These are phyloP conservation scores for Carnegiea gigantea DNA, from an alignment of 179 eudicot genomes.

Conservation along the genomic window DNA sequence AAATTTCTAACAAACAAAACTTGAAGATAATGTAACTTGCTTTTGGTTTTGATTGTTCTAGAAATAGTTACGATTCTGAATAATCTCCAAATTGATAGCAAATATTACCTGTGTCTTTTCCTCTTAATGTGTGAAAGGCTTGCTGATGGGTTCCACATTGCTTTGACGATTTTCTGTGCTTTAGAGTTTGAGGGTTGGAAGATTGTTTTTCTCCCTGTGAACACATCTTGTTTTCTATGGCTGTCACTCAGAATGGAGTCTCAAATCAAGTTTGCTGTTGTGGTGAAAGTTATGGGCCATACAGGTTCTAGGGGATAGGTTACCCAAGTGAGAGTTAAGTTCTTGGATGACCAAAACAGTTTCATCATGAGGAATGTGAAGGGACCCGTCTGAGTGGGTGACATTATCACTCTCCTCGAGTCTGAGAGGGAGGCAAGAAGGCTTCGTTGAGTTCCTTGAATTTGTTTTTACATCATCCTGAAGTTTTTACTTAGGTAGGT, in stretches of 20 bases:
- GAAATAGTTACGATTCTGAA: no score
- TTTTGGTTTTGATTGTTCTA: no score
- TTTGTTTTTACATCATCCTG: neutral
- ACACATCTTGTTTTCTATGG: neutral
- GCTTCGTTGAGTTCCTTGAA: conserved; percentile 25
- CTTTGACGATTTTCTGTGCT: neutral
- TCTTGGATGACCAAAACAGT: conserved; percentile 35
- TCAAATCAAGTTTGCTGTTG: conserved; percentile 31
- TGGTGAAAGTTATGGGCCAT: conserved; percentile 33
- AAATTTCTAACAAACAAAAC: no score
- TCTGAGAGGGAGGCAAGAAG: conserved; percentile 44
- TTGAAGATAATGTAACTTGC: no score
- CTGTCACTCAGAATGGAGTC: conserved; percentile 24
- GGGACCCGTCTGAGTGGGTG: conserved; percentile 17
- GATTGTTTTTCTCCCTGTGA: neutral
- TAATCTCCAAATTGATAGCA: no score
- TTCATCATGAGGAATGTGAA: conserved; percentile 23
- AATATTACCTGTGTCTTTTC: no score
- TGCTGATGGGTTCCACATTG: neutral
- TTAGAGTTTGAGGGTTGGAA: neutral
- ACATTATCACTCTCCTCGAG: conserved; percentile 24
- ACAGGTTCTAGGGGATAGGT: conserved; percentile 40
- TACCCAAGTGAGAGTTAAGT: conserved; percentile 45
- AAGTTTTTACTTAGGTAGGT: neutral
- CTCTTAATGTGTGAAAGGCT: no score